A percentile compares a stretch with the other conserved stretches of the same genome.
phyloP scores from a whole-genome alignment of 2,329 filamentous ascomycete species.

The Exophiala sp. region DNA sequence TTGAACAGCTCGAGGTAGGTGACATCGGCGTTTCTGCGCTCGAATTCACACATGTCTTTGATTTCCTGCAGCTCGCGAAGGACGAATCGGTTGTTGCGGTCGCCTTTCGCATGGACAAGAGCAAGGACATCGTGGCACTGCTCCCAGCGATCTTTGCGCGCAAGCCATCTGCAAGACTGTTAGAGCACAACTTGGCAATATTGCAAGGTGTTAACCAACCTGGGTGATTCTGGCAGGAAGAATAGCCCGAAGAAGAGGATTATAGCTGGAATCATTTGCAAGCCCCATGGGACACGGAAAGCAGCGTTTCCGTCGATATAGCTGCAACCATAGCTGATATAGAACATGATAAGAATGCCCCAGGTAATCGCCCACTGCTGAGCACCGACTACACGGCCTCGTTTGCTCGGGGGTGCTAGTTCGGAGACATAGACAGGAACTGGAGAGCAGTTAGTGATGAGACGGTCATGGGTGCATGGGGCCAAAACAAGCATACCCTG shows the following conservation, averaged over 20 bases:
- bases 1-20: slow-evolving; percentile 66
- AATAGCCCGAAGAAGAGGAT: slow-evolving; percentile 54
- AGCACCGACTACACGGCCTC: slow-evolving; percentile 59
- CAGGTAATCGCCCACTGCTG: slow-evolving; percentile 72
- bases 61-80: slow-evolving; percentile 65
- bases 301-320: slow-evolving; percentile 53
- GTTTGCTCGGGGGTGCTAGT: slow-evolving; percentile 52
- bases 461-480: slow-evolving; percentile 65
- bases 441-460: slow-evolving; percentile 39
- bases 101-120: slow-evolving; percentile 59
- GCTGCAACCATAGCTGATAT: slow-evolving; percentile 51
- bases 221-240: slow-evolving; percentile 57
- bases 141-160: slow-evolving; percentile 56
- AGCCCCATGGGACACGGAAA: slow-evolving; percentile 60
- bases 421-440: slow-evolving; percentile 68
- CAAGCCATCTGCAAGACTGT: slow-evolving; percentile 54
- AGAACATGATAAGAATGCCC: slow-evolving; percentile 61
- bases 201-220: slow-evolving; percentile 63
- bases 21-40: slow-evolving; percentile 62
- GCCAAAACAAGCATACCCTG: slow-evolving; percentile 40
- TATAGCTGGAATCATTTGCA: slow-evolving; percentile 57
- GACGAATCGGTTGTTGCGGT: slow-evolving; percentile 61
- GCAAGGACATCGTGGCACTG: slow-evolving; percentile 47
- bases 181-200: slow-evolving; percentile 32
- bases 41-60: slow-evolving; percentile 65